Evolutionary conservation across 208 protist species (phyloP).

Genomic region (Leishmania arabica): DNA sequence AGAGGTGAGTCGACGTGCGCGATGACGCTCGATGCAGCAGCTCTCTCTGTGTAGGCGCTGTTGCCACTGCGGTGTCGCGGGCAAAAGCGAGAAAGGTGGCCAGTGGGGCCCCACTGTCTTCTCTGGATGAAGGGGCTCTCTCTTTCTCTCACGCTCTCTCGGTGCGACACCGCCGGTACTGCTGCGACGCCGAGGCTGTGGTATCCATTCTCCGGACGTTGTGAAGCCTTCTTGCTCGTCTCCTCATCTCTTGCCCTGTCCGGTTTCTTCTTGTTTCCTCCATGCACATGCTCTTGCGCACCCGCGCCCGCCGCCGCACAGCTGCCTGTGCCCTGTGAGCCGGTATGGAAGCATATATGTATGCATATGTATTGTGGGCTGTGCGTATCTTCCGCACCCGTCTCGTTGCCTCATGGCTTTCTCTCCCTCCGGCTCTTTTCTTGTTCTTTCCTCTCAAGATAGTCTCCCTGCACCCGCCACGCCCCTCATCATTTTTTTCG

Average conservation of each 20-base stretch:
- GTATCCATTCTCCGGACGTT: not conserved
- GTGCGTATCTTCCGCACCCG: not conserved
- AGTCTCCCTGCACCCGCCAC: not conserved
- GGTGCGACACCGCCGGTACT: not conserved
- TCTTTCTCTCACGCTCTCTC: not conserved
- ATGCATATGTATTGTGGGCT: not conserved
- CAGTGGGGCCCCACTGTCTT: not conserved
- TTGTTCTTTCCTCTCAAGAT: not conserved
- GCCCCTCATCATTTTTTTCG: not conserved
- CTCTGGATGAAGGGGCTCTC: not conserved
- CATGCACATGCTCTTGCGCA: not conserved
- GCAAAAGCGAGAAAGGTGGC: not conserved
- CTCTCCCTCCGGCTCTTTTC: not conserved
- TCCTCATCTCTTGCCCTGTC: not conserved
- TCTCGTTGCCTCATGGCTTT: not conserved
- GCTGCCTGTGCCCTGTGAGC: not conserved
- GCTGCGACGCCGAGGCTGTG: not conserved
- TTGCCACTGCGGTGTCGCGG: not conserved
- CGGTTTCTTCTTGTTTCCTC: not conserved
- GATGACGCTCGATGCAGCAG: not conserved
- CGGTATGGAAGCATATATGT: too few relatives aligned
- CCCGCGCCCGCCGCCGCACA: not conserved
- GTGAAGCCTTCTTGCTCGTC: not conserved
- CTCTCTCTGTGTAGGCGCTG: not conserved
- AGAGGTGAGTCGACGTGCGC: not conserved